Evolutionary conservation across 192 early-diverging fungal genomes (phyloP), one percentile per base, ranked within the genome.

Genomic region (Haplosporangium gracile): DNA sequence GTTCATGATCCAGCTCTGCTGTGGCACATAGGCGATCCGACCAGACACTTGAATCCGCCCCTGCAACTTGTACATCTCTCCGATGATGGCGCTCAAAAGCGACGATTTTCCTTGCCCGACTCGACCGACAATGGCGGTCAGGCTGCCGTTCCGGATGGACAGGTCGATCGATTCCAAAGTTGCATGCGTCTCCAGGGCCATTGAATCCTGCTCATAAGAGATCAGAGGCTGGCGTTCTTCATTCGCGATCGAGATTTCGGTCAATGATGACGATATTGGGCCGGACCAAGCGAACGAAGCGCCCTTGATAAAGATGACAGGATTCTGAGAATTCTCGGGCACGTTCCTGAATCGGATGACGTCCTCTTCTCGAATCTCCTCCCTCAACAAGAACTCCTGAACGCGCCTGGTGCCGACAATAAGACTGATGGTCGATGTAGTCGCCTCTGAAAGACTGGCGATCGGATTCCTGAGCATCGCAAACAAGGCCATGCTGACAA

Each of bases 71-170:
- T 92, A 90, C 95, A 96, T 97, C 81, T 97, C 97, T 36, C 97
- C 97, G 16, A 96, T 85, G 24, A 96, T 81, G 0, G 95, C 94
- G 47, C 90, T 89, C 2, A 96, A 74, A 26, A 96, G 80, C 6
- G 94, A 93, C 4, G 94, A 94, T 82, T 97, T 97, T 13, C 97
- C 97, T 38, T 90, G 88, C 2, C 96, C 96, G 4, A 97, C 94
- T 7, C 88, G 79, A 4, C 95, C 95, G 5, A 95, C 91, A 72
- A 96, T 80, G 0, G 94, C 90, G 29, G 92, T 86, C 13, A 94
- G 79, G 16, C 88, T 81, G 38, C 87, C 88, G 72, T 74, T 78
- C 4, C 73, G 69, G 24, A 92, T 83, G 11, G 74, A 65, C 40
- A 92, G 68, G 45, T 78, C 72, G 70, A 94, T 82, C 65, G 83